phyloP scores from a whole-genome alignment of 116 monocot species.

The Papilionanthe hybrid region DNA sequence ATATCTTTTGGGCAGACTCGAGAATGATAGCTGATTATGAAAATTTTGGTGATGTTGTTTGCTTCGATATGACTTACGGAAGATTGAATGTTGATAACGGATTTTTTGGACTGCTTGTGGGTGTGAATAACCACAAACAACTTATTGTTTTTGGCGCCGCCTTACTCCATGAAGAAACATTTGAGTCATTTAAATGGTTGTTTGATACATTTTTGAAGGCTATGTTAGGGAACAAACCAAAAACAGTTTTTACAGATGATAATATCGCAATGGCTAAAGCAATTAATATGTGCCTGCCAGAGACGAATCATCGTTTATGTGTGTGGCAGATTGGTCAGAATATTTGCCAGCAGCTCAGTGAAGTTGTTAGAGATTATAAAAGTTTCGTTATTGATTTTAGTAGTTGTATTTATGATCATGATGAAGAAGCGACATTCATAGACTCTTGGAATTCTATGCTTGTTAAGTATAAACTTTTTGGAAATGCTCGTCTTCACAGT shows the following conservation, averaged over 20 bases:
- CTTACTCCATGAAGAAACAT: slow-evolving; percentile 24
- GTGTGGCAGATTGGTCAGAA: slow-evolving; percentile 26
- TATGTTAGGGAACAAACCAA: slow-evolving; percentile 30
- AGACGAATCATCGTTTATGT: slow-evolving; percentile 25
- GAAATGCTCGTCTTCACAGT: slow-evolving; percentile 22
- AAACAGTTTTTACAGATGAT: slow-evolving; percentile 22
- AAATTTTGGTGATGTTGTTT: slow-evolving; percentile 35
- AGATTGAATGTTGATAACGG: slow-evolving; percentile 12
- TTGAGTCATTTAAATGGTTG: slow-evolving; percentile 33
- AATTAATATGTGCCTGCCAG: slow-evolving; percentile 21
- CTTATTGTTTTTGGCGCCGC: slow-evolving; percentile 28
- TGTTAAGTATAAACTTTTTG: slow-evolving; percentile 20
- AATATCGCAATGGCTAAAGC: slow-evolving; percentile 21
- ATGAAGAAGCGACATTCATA: slow-evolving; percentile 19
- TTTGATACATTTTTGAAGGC: slow-evolving; percentile 30
- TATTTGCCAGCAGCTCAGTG: slow-evolving; percentile 13
- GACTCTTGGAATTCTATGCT: slow-evolving; percentile 31
- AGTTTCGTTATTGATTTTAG: slow-evolving; percentile 17
- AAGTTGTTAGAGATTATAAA: slow-evolving; percentile 20
- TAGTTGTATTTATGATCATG: slow-evolving; percentile 29
- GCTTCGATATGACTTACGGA: slow-evolving; percentile 31
- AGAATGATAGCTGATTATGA: slow-evolving; percentile 30
- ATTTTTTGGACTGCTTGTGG: slow-evolving; percentile 23
- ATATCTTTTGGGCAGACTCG: slow-evolving; percentile 46
- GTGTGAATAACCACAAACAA: slow-evolving; percentile 33